phyloP scores from a whole-genome alignment of 306 rosid species.

The Sicyos edulis region DNA sequence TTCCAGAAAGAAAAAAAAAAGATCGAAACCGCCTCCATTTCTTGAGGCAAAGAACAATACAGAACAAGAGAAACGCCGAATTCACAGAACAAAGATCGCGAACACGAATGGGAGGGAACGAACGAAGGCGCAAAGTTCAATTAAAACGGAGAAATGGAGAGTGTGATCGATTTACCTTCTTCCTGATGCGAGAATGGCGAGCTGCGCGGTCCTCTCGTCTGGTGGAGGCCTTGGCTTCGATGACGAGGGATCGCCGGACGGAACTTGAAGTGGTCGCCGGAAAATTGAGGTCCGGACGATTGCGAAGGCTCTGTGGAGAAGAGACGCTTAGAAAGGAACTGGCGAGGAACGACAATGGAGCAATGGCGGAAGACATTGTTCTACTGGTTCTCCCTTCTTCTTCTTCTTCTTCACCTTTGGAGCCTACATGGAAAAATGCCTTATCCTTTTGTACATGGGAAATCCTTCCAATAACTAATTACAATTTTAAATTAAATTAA shows the following conservation, averaged over 20 bases:
- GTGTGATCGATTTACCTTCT: slow-evolving; percentile 27
- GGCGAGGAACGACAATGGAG: background rate
- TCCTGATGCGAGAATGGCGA: slow-evolving; percentile 50
- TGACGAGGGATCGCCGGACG: slow-evolving; percentile 26
- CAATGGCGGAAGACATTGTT: slow-evolving; percentile 15
- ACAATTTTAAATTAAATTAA: too few species aligned
- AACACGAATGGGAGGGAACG: too few species aligned
- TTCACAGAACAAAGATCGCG: too few species aligned
- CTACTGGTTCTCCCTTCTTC: background rate
- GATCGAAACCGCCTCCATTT: too few species aligned
- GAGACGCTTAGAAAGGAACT: slow-evolving; percentile 1
- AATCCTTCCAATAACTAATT: background rate
- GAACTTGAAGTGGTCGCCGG: slow-evolving; percentile 3
- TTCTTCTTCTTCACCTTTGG: background rate
- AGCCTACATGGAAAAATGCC: background rate
- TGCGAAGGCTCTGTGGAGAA: background rate
- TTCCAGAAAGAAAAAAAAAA: too few species aligned
- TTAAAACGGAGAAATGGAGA: background rate
- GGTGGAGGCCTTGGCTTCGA: slow-evolving; percentile 41
- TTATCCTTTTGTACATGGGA: background rate
- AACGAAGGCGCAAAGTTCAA: too few species aligned
- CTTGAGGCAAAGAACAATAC: too few species aligned
- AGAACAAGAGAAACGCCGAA: too few species aligned
- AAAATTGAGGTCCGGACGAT: background rate
- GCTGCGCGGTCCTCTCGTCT: slow-evolving; percentile 54